Evolutionary conservation across 108 stramenopile genomes (phyloP), one percentile per base, ranked within the genome.

Genomic region (Mediolabrus comicus): DNA sequence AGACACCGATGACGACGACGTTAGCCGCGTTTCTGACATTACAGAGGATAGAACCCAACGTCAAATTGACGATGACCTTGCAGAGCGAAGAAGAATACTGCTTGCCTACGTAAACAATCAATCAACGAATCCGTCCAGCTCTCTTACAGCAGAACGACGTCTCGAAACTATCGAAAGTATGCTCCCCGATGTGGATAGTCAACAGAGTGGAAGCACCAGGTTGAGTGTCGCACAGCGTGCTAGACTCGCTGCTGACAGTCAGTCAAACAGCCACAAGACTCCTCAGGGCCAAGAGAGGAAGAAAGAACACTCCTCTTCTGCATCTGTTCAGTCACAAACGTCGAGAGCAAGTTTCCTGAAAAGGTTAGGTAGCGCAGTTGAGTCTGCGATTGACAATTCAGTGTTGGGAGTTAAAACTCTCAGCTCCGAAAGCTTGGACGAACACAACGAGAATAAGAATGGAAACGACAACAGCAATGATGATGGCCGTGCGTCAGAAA

Each of bases 1-100:
- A 39, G 31, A 24, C 14, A 66, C 81, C 28, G 83, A 86, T 39
- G 78, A 84, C 43, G 92, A 92, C 61, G 59, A 71, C 67, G 87
- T 85, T 43, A 85, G 84, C 22, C 87, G 90, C 38, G 83, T 92
- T 67, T 88, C 87, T 13, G 92, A 92, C 60, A 77, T 92, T 16
- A 92, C 92, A 11, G 92, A 90, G 72, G 92, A 92, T 66, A 64
- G 92, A 54, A 92, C 92, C 17, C 92, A 92, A 66, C 74, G 80
- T 19, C 92, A 90, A 53, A 85, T 80, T 16, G 79, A 80, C 60
- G 79, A 74, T 66, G 78, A 79, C 38, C 69, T 74, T 62, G 72
- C 78, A 49, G 78, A 74, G 46, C 36, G 72, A 43, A 86, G 79
- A 75, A 88, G 69, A 70, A 80, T 67, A 19, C 61, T 80, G 17